Base-by-base conservation (phyloP, 2,329 filamentous ascomycete genomes). In the Stachybotrys chlorohalonatus region DNA sequence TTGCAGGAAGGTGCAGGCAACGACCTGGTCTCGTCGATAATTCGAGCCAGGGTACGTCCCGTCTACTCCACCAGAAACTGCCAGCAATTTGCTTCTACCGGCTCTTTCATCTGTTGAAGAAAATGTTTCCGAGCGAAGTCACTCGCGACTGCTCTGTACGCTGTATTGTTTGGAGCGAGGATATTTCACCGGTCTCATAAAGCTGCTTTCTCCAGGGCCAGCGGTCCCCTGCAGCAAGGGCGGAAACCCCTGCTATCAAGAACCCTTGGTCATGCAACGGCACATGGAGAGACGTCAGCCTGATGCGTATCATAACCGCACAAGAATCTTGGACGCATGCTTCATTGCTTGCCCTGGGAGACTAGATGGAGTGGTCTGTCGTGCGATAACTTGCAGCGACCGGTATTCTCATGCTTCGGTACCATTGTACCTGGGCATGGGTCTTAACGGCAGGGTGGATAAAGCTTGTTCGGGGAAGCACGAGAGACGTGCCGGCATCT, bases 381-480 rank as follows among this genome's bases (percentile, higher is more conserved):
- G 8, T 42, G 36, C 36, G 36, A 42, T 42, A 13, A 9, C 36
- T 9, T 42, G 36, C 36, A 42, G 24, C 24, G 24, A 24, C 24
- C 2, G 24, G 36, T 42, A 42, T 13, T 42, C 9, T 13, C 15
- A 47, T n/a, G 46, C 15, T n/a, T 11, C 9, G 17, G n/a, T 24
- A 47, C 15, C 9, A 47, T 47, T 9, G 15, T 47, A 47, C 15
- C 17, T 11, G n/a, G 15, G 46, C 46, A 47, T 47, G 46, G 46
- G 17, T 47, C 15, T 16, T n/a, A 24, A 16, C 17, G 16, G 15
- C 9, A 8, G 7, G 15, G 17, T 47, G 46, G 46, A n/a, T 24
- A 51, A 51, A 51, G 49, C 49, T 51, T 51, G 49, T 51, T 39
- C 49, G 49, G 49, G 49, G 48, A 51, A 51, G 49, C 49, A 51